Evolutionary conservation across 768 basidiomycete species (phyloP).

Genomic region (Pleurotus salmoneostramineus): DNA sequence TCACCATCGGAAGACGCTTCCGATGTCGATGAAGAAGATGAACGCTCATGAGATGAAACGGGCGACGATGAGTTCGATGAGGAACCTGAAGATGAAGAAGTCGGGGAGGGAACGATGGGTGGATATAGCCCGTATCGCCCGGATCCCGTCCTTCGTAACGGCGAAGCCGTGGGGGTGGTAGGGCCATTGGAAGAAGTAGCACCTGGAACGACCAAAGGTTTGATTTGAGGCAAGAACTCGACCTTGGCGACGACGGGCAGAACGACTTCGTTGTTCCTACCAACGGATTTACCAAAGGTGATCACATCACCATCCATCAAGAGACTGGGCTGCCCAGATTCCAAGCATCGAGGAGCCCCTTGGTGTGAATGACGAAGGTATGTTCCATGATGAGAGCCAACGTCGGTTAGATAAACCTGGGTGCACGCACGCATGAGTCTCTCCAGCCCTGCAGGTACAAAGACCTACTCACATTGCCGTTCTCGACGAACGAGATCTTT

Average conservation of each 20-base stretch:
- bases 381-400: conserved; percentile 75
- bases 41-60: conserved; percentile 9
- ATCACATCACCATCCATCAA: conserved; percentile 67
- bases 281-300: conserved; percentile 77
- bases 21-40: conserved; percentile 34
- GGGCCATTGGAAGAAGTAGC: neutral
- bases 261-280: conserved; percentile 55
- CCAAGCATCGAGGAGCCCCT: conserved; percentile 39
- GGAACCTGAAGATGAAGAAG: conserved; percentile 26
- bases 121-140: conserved; percentile 62
- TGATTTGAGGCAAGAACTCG: conserved; percentile 29
- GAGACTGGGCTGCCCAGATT: conserved; percentile 49
- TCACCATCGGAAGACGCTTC: conserved; percentile 24
- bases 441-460: conserved; percentile 9
- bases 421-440: conserved; percentile 8
- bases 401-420: conserved; percentile 69
- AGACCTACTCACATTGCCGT: conserved; percentile 52
- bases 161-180: neutral
- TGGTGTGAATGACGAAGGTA: conserved; percentile 57
- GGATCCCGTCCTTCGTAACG: conserved; percentile 18
- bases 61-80: conserved; percentile 33
- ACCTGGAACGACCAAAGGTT: neutral
- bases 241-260: conserved; percentile 60
- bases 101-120: conserved; percentile 37
- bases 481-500: conserved; percentile 69